These are phyloP conservation scores for Entoloma clypeatum DNA, from an alignment of 1,284 basidiomycete species.

Conservation along the genomic window DNA sequence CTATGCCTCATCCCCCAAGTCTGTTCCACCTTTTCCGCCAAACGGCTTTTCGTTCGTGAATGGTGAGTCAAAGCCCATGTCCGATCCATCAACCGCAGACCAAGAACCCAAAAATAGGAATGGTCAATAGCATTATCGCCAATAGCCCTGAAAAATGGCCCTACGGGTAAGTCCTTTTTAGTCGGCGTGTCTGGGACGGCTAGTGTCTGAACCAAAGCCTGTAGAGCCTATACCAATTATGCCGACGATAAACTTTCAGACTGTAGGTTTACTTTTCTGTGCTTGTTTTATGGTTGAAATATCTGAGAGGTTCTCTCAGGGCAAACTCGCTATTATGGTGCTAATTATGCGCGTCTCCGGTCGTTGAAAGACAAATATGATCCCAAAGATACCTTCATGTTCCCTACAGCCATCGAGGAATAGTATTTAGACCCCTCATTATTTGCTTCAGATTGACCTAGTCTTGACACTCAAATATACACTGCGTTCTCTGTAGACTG, in stretches of 20 bases:
- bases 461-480: no score
- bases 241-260: constrained; percentile 36
- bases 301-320: constrained; percentile 7
- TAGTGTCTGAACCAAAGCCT: constrained; percentile 1
- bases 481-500: no score
- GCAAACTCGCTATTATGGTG: constrained; percentile 30
- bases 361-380: constrained; percentile 32
- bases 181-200: not conserved
- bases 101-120: constrained; percentile 18
- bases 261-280: constrained; percentile 26
- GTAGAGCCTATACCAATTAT: constrained; percentile 40
- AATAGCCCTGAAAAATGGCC: constrained; percentile 38
- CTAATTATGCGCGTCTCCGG: constrained; percentile 30
- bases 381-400: constrained; percentile 30
- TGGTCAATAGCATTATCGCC: constrained; percentile 30
- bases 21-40: constrained; percentile 33
- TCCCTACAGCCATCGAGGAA: constrained; percentile 32
- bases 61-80: constrained; percentile 23
- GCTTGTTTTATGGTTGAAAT: not conserved
- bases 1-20: constrained; percentile 34
- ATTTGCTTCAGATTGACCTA: no score
- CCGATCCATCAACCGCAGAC: constrained; percentile 1
- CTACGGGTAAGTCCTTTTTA: constrained; percentile 29
- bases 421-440: no score
- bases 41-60: constrained; percentile 37